Conservation (phyloP, 108 stramenopile genomes). For the Skeletonema marinoi region DNA sequence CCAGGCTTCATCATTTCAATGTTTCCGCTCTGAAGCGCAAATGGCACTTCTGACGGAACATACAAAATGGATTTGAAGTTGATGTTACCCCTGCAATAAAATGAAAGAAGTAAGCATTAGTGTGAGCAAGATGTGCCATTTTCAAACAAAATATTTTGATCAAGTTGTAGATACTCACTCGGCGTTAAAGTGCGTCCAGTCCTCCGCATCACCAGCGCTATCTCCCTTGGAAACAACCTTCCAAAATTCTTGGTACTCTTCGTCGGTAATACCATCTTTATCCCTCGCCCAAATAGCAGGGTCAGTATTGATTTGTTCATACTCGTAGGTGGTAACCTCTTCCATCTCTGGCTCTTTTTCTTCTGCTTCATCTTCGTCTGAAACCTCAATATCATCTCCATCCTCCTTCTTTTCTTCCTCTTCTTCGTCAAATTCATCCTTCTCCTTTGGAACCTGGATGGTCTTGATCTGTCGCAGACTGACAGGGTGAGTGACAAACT, state of each 20-base stretch:
- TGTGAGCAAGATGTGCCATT: background rate
- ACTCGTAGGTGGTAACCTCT: constrained; percentile 84
- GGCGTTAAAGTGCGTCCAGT: constrained; percentile 98
- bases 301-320: constrained; percentile 93
- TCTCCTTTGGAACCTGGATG: constrained; percentile 77
- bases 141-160: background rate
- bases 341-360: constrained; percentile 81
- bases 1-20: constrained; percentile 48
- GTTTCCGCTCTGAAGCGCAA: constrained; percentile 51
- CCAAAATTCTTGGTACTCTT: constrained; percentile 98
- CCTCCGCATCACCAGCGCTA: constrained; percentile 61
- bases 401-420: constrained; percentile 69
- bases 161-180: constrained; percentile 55
- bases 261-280: constrained; percentile 95
- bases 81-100: constrained; percentile 90
- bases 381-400: constrained; percentile 64
- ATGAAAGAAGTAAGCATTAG: background rate
- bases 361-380: constrained; percentile 50
- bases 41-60: constrained; percentile 81
- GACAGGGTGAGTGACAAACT: constrained; percentile 99
- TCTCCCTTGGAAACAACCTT: constrained; percentile 73
- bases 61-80: constrained; percentile 99
- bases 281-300: constrained; percentile 98
- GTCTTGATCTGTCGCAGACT: constrained; percentile 81
- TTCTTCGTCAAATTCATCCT: constrained; percentile 80